These are phyloP conservation scores for Infundibulicybe gibba DNA, from an alignment of 768 basidiomycete genomes.

Conservation along the genomic window DNA sequence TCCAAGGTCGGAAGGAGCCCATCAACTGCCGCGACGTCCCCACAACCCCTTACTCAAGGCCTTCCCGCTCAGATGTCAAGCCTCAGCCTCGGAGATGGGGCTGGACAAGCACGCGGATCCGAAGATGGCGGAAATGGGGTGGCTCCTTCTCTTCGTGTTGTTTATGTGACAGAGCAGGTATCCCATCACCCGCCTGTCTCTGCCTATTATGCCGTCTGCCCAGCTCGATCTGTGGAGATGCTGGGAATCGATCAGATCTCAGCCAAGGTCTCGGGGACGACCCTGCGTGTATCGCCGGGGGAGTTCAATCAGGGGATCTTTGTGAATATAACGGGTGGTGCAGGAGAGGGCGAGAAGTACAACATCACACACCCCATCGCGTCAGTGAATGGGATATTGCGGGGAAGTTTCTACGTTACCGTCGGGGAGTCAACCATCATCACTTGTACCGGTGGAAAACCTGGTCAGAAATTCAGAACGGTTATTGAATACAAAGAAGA, in stretches of 20 bases:
- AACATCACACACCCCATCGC: conserved; percentile 90
- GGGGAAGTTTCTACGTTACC: conserved; percentile 91
- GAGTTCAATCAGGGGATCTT: conserved; percentile 87
- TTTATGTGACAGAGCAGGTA: conserved; percentile 89
- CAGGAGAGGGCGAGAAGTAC: conserved; percentile 76
- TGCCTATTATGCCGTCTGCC: conserved; percentile 76
- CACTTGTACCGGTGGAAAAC: conserved; percentile 71
- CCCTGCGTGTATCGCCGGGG: conserved; percentile 80
- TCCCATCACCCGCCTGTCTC: conserved; percentile 98
- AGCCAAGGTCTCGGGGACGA: conserved; percentile 87
- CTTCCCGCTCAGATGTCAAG: conserved; percentile 56
- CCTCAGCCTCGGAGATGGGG: conserved; percentile 46
- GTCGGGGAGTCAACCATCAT: conserved; percentile 77
- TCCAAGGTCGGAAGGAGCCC: conserved; percentile 51
- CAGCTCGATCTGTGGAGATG: conserved; percentile 66
- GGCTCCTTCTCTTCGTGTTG: conserved; percentile 44
- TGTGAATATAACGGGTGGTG: conserved; percentile 69
- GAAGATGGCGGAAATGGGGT: conserved; percentile 10
- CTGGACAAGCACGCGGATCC: conserved; percentile 7
- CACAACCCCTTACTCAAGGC: conserved; percentile 33
- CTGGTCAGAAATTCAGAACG: conserved; percentile 63
- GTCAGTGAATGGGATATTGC: conserved; percentile 85
- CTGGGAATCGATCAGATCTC: conserved; percentile 89
- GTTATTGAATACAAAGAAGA: conserved; percentile 97
- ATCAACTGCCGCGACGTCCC: conserved; percentile 54